Evolutionary conservation across 768 basidiomycete species (phyloP), one percentile per base, ranked within the genome.

Genomic region (Mycena leptocephala): DNA sequence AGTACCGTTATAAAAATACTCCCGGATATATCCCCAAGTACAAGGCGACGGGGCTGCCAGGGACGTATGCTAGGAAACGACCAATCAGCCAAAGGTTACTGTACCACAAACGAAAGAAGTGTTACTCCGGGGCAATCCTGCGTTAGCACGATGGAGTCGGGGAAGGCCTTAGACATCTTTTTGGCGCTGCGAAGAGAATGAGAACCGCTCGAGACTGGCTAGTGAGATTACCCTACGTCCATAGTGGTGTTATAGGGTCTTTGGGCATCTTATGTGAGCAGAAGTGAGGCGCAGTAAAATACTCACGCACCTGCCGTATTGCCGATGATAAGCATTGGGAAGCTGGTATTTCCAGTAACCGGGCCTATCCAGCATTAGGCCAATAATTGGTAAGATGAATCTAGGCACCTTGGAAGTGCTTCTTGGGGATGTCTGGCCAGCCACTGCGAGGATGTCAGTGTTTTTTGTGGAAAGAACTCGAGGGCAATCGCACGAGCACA

Each of bases 41-140:
- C 79, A 81, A 1, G 51, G 48, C 8, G 68, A 69, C 22, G 68
- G 28, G 24, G 55, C 68, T 2, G 68, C 68, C 28, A 58, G 13
- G 30, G 68, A 69, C 7, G 55, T 43, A 10, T 69, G 56, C 68
- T 59, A 24, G 13, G 14, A 24, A 30, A 30, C 5, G 18, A 39
- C 9, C 28, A 2, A 24, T 58, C 51, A 56, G 39, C 68, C 3
- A 18, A 41, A 35, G 3, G 1, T 28, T 43, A 18, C 7, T 9
- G n/a, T 18, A 2, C 18, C 3, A 43, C 2, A 32, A 33, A 43
- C 2, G n/a, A 33, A 59, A 16, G 11, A 30, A 79, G 22, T 11
- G 84, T 30, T 79, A 89, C 87, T 9, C 88, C 87, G 16, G 84
- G 77, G 10, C 86, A 87, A 30, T 88, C 85, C 71, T 88, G 87